Percentiles rank a stretch among this genome's conserved stretches.
phyloP scores from a whole-genome alignment of 179 eudicot genomes.

The Spinacia oleracea region DNA sequence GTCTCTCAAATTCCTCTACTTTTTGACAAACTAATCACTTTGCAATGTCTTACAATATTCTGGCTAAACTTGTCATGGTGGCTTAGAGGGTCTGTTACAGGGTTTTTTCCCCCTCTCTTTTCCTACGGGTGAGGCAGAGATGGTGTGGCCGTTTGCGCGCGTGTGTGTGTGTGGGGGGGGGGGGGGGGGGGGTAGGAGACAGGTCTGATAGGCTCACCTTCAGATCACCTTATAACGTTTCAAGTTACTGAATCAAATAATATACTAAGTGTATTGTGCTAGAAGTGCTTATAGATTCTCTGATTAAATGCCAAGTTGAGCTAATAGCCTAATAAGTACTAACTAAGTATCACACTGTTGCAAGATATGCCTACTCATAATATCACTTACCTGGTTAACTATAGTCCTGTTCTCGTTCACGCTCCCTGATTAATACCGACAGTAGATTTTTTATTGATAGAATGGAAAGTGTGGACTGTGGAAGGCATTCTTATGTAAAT shows the following conservation, averaged over 20 bases:
- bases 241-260: not conserved
- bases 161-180: not conserved
- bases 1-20: not conserved
- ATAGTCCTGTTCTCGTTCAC: not conserved
- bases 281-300: not conserved
- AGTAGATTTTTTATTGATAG: not conserved
- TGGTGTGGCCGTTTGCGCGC: not conserved
- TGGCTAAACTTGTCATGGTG: not conserved
- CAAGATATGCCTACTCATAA: not conserved
- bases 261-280: not conserved
- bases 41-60: conserved; percentile 2
- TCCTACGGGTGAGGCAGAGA: not conserved
- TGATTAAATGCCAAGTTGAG: not conserved
- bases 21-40: not conserved
- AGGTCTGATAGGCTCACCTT: not conserved
- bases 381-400: not conserved
- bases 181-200: not conserved
- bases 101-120: not conserved
- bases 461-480: not conserved
- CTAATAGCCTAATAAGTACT: not conserved
- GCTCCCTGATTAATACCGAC: not conserved
- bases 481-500: not conserved
- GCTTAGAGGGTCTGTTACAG: not conserved
- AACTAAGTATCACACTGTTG: not conserved
- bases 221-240: not conserved